Conservation (phyloP, 1,139 yeast genomes). For the Scheffersomyces cryptocercus region DNA sequence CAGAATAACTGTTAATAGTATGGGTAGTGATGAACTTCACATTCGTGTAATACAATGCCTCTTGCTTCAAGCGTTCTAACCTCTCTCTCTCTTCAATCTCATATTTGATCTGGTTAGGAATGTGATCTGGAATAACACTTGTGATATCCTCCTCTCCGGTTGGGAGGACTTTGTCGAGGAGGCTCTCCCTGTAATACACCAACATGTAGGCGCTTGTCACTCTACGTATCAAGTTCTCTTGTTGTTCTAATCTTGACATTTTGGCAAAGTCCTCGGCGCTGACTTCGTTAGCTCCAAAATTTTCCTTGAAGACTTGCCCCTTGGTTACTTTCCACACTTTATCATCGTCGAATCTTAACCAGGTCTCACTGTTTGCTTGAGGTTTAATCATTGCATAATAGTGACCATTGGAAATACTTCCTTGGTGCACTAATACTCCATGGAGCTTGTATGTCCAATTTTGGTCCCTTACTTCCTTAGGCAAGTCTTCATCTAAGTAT, state of each 20-base stretch:
- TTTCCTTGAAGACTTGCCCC: conserved; percentile 86
- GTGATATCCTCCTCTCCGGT: conserved; percentile 49
- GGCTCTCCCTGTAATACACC: conserved; percentile 78
- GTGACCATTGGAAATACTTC: conserved; percentile 94
- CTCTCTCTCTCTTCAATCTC: conserved; percentile 60
- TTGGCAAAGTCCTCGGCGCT: conserved; percentile 47
- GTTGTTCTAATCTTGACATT: conserved; percentile 60
- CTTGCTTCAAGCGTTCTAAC: conserved; percentile 68
- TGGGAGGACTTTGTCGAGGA: conserved; percentile 59
- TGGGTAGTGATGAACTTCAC: conserved; percentile 55
- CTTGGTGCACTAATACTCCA: conserved; percentile 94
- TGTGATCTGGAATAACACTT: conserved; percentile 60
- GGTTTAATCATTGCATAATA: conserved; percentile 95
- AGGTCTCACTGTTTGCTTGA: conserved; percentile 54
- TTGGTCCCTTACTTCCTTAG: conserved; percentile 43
- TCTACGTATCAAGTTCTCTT: conserved; percentile 65
- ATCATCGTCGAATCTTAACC: conserved; percentile 96
- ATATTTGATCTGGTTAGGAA: conserved; percentile 61
- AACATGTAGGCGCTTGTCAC: conserved; percentile 97
- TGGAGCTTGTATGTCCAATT: conserved; percentile 82
- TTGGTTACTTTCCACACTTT: conserved; percentile 85
- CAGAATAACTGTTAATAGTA: conserved; percentile 61
- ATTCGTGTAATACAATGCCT: conserved; percentile 71
- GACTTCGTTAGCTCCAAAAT: conserved; percentile 78
- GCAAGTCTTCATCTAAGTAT: conserved; percentile 64